Evolutionary conservation across 1,139 yeast species (phyloP).

Genomic region (Groenewaldozyma sp.): DNA sequence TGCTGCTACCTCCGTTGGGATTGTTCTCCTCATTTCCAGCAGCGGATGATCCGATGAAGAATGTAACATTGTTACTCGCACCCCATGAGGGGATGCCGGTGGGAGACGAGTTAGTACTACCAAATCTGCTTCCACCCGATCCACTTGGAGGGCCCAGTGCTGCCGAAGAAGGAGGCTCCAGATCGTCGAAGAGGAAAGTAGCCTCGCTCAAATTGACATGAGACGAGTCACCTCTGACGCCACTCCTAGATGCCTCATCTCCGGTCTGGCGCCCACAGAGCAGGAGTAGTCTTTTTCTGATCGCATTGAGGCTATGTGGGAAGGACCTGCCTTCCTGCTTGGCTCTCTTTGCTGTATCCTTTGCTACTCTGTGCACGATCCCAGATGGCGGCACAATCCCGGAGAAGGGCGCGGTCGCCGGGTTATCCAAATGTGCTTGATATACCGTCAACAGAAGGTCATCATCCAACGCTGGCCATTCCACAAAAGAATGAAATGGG

Average conservation of each 20-base stretch:
- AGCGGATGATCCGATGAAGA: not conserved
- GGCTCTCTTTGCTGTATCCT: constrained; percentile 24
- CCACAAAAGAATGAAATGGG: constrained; percentile 14
- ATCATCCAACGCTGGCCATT: constrained; percentile 27
- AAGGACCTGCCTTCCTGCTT: constrained; percentile 21
- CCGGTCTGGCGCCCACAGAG: constrained; percentile 18
- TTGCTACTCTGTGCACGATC: constrained; percentile 29
- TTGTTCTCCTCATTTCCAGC: too few species aligned
- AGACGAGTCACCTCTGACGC: not conserved
- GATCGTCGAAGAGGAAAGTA: constrained; percentile 1
- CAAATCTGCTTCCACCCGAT: not conserved
- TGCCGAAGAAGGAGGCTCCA: not conserved
- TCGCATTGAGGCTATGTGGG: constrained; percentile 27
- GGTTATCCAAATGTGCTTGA: constrained; percentile 23
- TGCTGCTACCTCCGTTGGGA: too few species aligned
- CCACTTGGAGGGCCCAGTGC: not conserved
- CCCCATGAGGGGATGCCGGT: not conserved
- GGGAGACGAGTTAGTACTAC: not conserved
- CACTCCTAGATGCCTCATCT: not conserved
- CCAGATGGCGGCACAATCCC: constrained; percentile 32
- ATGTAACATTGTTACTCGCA: not conserved
- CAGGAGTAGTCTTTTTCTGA: constrained; percentile 25
- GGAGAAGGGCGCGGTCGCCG: constrained; percentile 30
- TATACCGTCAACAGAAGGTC: constrained; percentile 21
- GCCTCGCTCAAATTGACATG: not conserved